Percentiles rank a stretch among this genome's conserved stretches.
Evolutionary conservation across 2,329 filamentous ascomycete genomes (phyloP).

Genomic region (Xylariales sp.): DNA sequence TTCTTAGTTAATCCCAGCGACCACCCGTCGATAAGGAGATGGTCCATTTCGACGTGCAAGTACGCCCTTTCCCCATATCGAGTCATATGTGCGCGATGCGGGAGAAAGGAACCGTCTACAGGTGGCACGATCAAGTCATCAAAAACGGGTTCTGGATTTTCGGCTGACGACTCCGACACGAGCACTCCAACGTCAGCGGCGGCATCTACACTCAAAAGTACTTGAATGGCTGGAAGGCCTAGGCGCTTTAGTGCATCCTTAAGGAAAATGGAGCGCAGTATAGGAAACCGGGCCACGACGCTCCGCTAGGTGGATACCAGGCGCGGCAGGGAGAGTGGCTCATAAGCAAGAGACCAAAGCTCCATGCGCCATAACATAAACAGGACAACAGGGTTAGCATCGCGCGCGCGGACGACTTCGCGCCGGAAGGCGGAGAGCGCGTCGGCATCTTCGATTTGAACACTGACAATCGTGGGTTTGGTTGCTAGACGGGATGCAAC

Average conservation of each 20-base stretch:
- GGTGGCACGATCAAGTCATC: no score
- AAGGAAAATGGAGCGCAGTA: neutral
- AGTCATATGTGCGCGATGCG: no score
- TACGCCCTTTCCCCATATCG: no score
- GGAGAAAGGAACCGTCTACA: no score
- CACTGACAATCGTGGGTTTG: no score
- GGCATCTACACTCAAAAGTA: neutral
- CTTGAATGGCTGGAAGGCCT: neutral
- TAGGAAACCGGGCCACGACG: neutral
- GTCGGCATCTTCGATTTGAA: neutral
- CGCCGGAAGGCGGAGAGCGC: neutral
- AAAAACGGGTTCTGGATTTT: neutral
- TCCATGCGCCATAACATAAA: neutral
- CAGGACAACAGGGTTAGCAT: neutral
- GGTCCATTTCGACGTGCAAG: no score
- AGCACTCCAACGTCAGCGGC: neutral
- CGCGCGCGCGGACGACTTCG: neutral
- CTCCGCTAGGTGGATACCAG: neutral
- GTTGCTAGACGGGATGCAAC: neutral
- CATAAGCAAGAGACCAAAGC: neutral
- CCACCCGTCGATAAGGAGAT: slow-evolving; percentile 1
- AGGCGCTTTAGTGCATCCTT: neutral
- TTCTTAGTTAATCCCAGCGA: neutral
- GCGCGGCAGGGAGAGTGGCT: neutral
- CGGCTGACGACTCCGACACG: neutral